Evolutionary conservation across 1,139 yeast genomes (phyloP).

Genomic region (Casaregolazyma suthepensis): DNA sequence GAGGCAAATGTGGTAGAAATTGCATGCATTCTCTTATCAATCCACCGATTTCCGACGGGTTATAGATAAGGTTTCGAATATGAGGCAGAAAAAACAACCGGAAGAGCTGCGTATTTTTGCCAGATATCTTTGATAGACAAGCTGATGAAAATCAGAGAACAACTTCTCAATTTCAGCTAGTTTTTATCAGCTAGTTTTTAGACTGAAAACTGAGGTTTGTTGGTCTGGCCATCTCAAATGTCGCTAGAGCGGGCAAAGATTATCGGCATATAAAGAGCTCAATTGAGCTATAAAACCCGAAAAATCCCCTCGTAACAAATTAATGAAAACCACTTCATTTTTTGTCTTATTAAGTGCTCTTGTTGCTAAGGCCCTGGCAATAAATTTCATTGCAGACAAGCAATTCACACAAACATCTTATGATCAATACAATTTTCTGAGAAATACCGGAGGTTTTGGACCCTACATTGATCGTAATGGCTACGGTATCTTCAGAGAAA

Average conservation of each 20-base stretch:
- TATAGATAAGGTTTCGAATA: background rate
- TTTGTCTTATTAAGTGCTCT: background rate
- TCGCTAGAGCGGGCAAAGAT: background rate
- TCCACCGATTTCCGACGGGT: background rate
- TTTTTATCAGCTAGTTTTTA: background rate
- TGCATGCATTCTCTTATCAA: background rate
- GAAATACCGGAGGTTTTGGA: conserved; percentile 41
- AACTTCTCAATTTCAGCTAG: background rate
- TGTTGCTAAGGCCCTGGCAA: background rate
- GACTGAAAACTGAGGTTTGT: background rate
- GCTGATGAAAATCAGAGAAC: background rate
- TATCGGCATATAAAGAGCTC: background rate
- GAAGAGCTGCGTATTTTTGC: background rate
- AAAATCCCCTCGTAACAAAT: background rate
- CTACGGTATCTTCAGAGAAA: conserved; percentile 38
- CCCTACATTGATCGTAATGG: conserved; percentile 41
- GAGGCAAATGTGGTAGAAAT: background rate
- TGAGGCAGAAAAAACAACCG: background rate
- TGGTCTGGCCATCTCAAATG: background rate
- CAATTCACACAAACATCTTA: conserved; percentile 22
- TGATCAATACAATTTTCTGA: conserved; percentile 30
- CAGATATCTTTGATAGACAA: background rate
- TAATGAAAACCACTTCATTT: background rate
- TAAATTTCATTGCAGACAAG: conserved; percentile 1
- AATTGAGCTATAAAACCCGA: background rate